Evolutionary conservation across 148 eudicot genomes (phyloP), one percentile per base, ranked within the genome.

Genomic region (Dysphania ambrosioides): DNA sequence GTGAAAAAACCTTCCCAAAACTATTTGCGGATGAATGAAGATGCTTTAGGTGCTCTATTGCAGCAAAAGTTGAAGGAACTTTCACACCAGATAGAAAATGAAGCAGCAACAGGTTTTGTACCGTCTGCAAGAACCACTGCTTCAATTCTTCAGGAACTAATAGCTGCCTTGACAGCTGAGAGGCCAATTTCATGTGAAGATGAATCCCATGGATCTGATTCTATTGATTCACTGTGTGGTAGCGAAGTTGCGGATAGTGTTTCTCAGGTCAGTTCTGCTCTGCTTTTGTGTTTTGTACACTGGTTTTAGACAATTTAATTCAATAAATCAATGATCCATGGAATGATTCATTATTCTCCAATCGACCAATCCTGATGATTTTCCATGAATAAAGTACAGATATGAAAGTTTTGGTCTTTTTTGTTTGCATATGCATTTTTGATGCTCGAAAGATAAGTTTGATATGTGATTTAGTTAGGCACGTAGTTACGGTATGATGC

Each of bases 91-190:
- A 91, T 70, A 30, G 96, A 88, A 77, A 89, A 87, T 81, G 97
- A 88, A 76, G 80, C 83, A 38, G 76, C 75, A 31, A 21, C 83
- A 47, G 85, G 84, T 51, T 79, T 81, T 57, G 51, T 32, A 57
- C 79, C 83, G 23, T 86, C 90, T 15, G 84, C 79, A 70, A 88
- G 85, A 80, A 89, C 88, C 32, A 87, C 94, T 58, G 88, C 97
- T 53, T 80, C 82, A 27, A 92, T 92, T 83, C 90, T 96, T 12
- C 97, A 92, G 85, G 99, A 96, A 84, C 82, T 92, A 63, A 88
- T 92, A 85, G 78, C 91, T 59, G 95, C 97, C 51, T 82, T 96
- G 78, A 88, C 87, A 58, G 77, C 79, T 13, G 97, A 89, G 75
- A 83, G 76, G 79, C 88, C 83, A 34, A 63, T 78, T 74, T 42